Evolutionary conservation across 345 rosid species (phyloP), one percentile per base, ranked within the genome.

Genomic region (Citrus hindsii): DNA sequence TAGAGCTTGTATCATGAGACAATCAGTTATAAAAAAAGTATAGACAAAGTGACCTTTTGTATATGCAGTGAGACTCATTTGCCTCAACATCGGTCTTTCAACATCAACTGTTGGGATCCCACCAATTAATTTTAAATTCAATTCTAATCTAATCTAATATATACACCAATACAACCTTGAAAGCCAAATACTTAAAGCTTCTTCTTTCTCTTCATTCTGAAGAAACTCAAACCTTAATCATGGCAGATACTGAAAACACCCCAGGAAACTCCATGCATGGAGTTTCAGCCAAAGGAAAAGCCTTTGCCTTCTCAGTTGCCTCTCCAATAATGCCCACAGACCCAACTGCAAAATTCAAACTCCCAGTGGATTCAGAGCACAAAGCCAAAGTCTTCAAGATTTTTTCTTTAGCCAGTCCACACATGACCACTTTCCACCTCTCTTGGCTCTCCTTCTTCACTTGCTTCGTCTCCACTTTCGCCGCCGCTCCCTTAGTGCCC

Each of bases 401-500:
- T 46, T 86, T 90, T 56, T 94, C 98, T 6, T 82, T 90, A 0
- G 94, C 90, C 24, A 88, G 91, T 69, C 98, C 98, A 33, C 98
- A 93, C 81, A 93, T 93, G 98, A 83, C 94, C 82, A 93, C 97
- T 30, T 93, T 94, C 69, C 98, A 92, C 78, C 89, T 94, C 37
- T 91, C 98, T 13, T 93, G 97, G 98, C 88, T 92, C 83, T 94
- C 98, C 58, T 94, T 94, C 85, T 93, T 87, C 89, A 89, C 92
- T 68, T 93, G 97, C 77, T 93, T 93, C 77, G 79, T 93, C 73
- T 94, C 98, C 67, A 94, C 97, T 2, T 93, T 94, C 19, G 98
- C 97, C 1, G 97, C 97, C 0, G 94, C 97, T 30, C 98, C 98
- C 8, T 93, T 90, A 10, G 93, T 93, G 55, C 97, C 97, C 27